Evolutionary conservation across 148 eudicot species (phyloP).

Genomic region (Rhododendron kiyosumense): DNA sequence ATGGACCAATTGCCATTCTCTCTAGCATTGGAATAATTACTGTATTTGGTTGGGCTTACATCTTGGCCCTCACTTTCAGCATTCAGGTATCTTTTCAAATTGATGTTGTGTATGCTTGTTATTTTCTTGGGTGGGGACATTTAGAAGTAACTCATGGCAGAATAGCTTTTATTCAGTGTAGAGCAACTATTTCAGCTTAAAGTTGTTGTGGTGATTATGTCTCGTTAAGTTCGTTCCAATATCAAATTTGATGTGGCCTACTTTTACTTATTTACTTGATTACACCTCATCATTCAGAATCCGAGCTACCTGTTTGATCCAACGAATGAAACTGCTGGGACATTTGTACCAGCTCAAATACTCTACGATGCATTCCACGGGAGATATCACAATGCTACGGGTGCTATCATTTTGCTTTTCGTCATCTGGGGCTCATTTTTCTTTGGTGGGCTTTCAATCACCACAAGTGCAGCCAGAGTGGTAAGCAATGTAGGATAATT

Average conservation of each 20-base stretch:
- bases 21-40: constrained; percentile 57
- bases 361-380: constrained; percentile 61
- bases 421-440: constrained; percentile 66
- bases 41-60: constrained; percentile 61
- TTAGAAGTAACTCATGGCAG: not conserved
- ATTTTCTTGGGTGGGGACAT: not conserved
- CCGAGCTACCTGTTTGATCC: constrained; percentile 44
- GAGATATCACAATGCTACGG: constrained; percentile 42
- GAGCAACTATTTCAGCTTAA: not conserved
- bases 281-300: constrained; percentile 22
- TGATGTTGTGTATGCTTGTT: not conserved
- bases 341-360: constrained; percentile 60
- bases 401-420: constrained; percentile 48
- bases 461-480: constrained; percentile 64
- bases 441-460: constrained; percentile 62
- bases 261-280: not conserved
- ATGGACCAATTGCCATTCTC: constrained; percentile 62
- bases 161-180: not conserved
- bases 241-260: not conserved
- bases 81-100: constrained; percentile 35
- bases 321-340: constrained; percentile 56
- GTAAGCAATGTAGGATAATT: constrained; percentile 13
- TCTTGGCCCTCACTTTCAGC: constrained; percentile 60
- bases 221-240: not conserved
- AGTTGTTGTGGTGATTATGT: not conserved